A percentile compares a stretch with the other conserved stretches of the same genome.
Conservation (phyloP, 176 grass and related monocot genomes). For the Oropetium thomaeum region DNA sequence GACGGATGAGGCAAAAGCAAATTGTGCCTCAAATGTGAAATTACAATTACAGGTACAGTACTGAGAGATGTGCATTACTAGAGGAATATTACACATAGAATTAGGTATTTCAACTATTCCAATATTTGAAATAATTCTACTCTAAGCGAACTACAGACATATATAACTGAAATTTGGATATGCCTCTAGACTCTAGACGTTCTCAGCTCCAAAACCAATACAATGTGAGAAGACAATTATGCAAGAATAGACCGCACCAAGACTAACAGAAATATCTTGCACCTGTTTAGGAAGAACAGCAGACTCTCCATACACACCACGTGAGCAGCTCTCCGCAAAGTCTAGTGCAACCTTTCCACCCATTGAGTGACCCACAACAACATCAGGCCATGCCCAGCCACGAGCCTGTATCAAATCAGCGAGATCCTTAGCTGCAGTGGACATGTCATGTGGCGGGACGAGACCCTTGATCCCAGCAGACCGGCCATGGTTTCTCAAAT, state of each 20-base stretch:
- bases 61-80: background rate
- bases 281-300: slow-evolving; percentile 87
- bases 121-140: background rate
- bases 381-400: slow-evolving; percentile 87
- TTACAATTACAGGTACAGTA: background rate
- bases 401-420: slow-evolving; percentile 70
- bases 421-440: slow-evolving; percentile 60
- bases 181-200: background rate
- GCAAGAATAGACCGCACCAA: background rate
- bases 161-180: background rate
- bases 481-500: slow-evolving; percentile 88
- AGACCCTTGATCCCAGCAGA: slow-evolving; percentile 63
- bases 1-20: background rate
- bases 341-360: slow-evolving; percentile 87
- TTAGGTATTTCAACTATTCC: background rate
- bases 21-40: background rate
- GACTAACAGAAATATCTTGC: background rate
- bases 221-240: background rate
- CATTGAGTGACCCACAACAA: slow-evolving; percentile 90
- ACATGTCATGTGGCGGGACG: slow-evolving; percentile 56
- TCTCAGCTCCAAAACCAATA: slow-evolving; percentile 2
- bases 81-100: background rate
- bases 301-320: slow-evolving; percentile 57
- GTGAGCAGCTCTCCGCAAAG: slow-evolving; percentile 62
- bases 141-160: background rate